Evolutionary conservation across 2,329 filamentous ascomycete species (phyloP).

Genomic region (Tolypocladium sp.): DNA sequence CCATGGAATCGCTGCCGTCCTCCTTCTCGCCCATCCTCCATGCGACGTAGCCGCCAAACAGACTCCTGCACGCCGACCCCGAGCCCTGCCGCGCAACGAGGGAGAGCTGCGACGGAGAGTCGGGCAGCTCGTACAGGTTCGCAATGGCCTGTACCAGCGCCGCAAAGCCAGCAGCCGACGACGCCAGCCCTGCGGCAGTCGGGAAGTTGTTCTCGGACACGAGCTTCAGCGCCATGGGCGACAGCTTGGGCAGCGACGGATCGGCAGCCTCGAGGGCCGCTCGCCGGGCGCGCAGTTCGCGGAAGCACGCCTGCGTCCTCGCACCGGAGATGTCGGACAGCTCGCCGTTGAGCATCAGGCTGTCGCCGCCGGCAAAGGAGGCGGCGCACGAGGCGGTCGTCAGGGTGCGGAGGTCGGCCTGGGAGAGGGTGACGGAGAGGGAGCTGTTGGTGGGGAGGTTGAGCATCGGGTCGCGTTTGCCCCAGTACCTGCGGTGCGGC

Average conservation of each 20-base stretch:
- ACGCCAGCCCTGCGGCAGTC: constrained; percentile 82
- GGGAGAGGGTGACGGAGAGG: constrained; percentile 90
- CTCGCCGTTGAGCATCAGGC: constrained; percentile 75
- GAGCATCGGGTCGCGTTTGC: constrained; percentile 86
- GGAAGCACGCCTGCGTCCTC: constrained; percentile 89
- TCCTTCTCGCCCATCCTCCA: constrained; percentile 72
- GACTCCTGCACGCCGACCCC: constrained; percentile 83
- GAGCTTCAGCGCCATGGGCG: constrained; percentile 67
- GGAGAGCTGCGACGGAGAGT: constrained; percentile 74
- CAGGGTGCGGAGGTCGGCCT: constrained; percentile 86
- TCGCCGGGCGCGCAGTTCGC: constrained; percentile 72
- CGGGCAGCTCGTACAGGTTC: constrained; percentile 78
- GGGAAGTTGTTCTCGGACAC: constrained; percentile 99
- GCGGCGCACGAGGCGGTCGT: constrained; percentile 89
- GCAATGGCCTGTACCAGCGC: constrained; percentile 78
- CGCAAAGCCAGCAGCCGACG: constrained; percentile 60
- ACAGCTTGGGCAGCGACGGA: constrained; percentile 71
- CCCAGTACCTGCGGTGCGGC: constrained; percentile 62
- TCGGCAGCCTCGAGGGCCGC: constrained; percentile 64
- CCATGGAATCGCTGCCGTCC: constrained; percentile 80
- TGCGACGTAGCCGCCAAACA: constrained; percentile 93
- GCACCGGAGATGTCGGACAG: constrained; percentile 78
- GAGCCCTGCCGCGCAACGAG: constrained; percentile 88
- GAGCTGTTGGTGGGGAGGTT: constrained; percentile 98
- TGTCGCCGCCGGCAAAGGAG: constrained; percentile 55